Base-by-base conservation (phyloP, 2,329 filamentous ascomycete genomes). In the Fusarium chaquense region DNA sequence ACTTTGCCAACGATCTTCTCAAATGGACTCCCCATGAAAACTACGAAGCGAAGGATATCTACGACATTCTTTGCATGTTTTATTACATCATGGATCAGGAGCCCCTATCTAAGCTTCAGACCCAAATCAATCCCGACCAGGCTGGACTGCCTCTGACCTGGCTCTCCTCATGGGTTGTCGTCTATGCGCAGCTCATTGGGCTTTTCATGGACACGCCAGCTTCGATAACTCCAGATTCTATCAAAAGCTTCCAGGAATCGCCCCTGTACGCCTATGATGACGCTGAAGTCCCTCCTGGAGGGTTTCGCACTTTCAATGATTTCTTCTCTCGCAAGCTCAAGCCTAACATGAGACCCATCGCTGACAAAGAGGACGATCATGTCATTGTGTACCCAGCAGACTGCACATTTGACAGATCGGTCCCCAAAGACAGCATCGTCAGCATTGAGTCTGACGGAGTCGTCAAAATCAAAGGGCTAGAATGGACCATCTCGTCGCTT, bases 301-400 rank as follows among this genome's bases (percentile, higher is more conserved):
- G 59, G 3, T 62, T 62, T 46, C 59, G 57, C 1, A 62, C 59
- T 13, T 62, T 62, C 3, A 62, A 62, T 4, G 32, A 62, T 7
- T 62, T 62, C 33, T 62, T 62, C 6, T 26, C 59, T 5, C 59
- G 36, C 1, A 60, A 62, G 12, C 57, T 62, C 4, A 62, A 62
- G 3, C 32, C 57, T 12, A 46, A 46, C 0, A 18, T 62, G 45
- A 45, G 59, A 20, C 59, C 59, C 18, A 54, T 62, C 6, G 22
- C 28, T 4, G 33, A 54, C 6, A 40, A 18, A 3, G 8, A 35
- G 3, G 44, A 62, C 0, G 46, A 62, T 2, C 45, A 24, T 30
- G 46, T 62, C 8, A 62, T 62, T 3, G 59, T 62, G 0, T 62
- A 62, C n/a, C 59, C 59, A 0, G 59, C 59, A 5, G 59, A 62